phyloP scores from a whole-genome alignment of 306 rosid genomes.

The Quercus wislizeni region DNA sequence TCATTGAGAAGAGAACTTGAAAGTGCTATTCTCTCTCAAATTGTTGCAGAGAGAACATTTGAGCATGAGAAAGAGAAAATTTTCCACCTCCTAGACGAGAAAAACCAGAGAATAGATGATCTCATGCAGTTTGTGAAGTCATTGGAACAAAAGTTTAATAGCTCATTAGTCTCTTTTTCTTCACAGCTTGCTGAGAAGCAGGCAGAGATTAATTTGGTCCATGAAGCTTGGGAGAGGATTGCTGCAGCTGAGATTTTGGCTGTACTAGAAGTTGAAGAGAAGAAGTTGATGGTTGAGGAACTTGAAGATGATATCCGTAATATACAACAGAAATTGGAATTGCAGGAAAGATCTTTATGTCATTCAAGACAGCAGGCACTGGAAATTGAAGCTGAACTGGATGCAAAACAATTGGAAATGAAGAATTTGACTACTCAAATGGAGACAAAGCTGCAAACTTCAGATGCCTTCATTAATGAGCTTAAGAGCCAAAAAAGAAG shows the following conservation, averaged over 20 bases:
- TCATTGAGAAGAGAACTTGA: conserved; percentile 52
- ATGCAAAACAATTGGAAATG: conserved; percentile 38
- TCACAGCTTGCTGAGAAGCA: conserved; percentile 58
- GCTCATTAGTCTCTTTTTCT: conserved; percentile 45
- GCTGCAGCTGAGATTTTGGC: conserved; percentile 56
- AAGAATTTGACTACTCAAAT: conserved; percentile 44
- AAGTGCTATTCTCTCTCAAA: conserved; percentile 41
- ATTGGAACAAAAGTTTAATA: conserved; percentile 44
- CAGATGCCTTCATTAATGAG: conserved; percentile 51
- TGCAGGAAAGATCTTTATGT: conserved; percentile 42
- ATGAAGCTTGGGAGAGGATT: conserved; percentile 57
- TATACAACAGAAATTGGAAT: conserved; percentile 51
- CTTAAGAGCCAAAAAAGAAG: conserved; percentile 54
- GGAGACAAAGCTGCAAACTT: conserved; percentile 46
- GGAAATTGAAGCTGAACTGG: conserved; percentile 53
- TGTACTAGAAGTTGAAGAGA: conserved; percentile 59
- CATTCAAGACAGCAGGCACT: conserved; percentile 45
- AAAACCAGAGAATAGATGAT: conserved; percentile 36
- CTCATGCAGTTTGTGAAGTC: conserved; percentile 44
- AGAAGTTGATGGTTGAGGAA: conserved; percentile 54
- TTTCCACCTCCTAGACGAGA: conserved; percentile 28
- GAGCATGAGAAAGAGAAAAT: conserved; percentile 40
- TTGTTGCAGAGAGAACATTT: conserved; percentile 33
- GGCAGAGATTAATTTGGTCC: conserved; percentile 49
- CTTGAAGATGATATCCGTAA: conserved; percentile 54